Percentiles rank a stretch among this genome's conserved stretches.
phyloP scores from a whole-genome alignment of 257 asterid genomes.

The Fraxinus americana region DNA sequence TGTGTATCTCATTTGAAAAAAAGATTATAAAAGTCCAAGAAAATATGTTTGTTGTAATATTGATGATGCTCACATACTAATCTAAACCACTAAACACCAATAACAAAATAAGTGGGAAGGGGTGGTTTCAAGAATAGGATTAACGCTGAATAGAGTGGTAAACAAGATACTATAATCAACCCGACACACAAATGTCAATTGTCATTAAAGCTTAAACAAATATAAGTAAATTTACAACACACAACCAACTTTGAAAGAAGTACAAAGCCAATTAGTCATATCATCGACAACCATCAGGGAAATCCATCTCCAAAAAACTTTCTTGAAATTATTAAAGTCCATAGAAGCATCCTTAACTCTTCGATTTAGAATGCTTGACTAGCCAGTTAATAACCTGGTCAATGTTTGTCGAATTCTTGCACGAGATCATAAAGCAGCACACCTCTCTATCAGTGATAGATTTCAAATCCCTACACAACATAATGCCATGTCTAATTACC shows the following conservation, averaged over 20 bases:
- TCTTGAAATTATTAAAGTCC: constrained; percentile 19
- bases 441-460: constrained; percentile 89
- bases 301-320: not conserved
- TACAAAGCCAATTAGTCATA: constrained; percentile 34
- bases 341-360: constrained; percentile 51
- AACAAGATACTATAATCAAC: not conserved
- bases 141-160: not conserved
- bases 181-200: not conserved
- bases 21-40: too few relatives aligned
- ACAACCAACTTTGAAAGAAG: constrained; percentile 33
- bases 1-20: too few relatives aligned
- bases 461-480: constrained; percentile 71
- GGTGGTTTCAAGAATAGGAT: too few relatives aligned
- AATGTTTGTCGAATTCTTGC: constrained; percentile 93
- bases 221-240: constrained; percentile 35
- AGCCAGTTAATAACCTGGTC: constrained; percentile 97
- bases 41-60: too few relatives aligned
- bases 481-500: constrained; percentile 3
- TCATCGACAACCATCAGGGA: not conserved
- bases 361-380: constrained; percentile 88
- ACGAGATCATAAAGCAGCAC: constrained; percentile 98
- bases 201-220: constrained; percentile 10
- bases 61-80: too few relatives aligned
- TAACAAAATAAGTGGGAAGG: not conserved
- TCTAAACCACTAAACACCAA: not conserved